Percentiles rank a stretch among this genome's conserved stretches.
These are phyloP conservation scores for Cryptosporidium baileyi DNA, from an alignment of 169 alveolate species.

Conservation along the genomic window DNA sequence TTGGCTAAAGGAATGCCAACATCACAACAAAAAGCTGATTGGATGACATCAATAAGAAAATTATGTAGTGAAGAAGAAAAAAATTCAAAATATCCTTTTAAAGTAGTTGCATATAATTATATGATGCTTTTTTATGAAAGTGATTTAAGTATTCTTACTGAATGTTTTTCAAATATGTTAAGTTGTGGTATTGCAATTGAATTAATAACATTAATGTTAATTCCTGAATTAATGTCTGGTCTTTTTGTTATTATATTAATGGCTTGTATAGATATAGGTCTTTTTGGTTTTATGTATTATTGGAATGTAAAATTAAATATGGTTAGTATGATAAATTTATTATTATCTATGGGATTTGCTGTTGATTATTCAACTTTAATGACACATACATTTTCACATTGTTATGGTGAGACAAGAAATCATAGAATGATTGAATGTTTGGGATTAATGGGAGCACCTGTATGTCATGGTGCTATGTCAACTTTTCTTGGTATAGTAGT, in stretches of 20 bases:
- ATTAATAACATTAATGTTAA: slow-evolving; percentile 73
- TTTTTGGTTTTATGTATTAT: slow-evolving; percentile 79
- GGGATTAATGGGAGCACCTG: slow-evolving; percentile 80
- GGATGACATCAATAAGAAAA: slow-evolving; percentile 73
- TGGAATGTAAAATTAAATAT: slow-evolving; percentile 77
- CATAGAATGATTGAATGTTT: slow-evolving; percentile 76
- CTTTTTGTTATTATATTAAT: slow-evolving; percentile 75
- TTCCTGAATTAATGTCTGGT: slow-evolving; percentile 77
- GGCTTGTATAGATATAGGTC: slow-evolving; percentile 76
- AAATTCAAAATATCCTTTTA: slow-evolving; percentile 64
- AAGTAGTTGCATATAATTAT: slow-evolving; percentile 73
- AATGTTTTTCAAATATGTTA: slow-evolving; percentile 75
- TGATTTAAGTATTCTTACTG: slow-evolving; percentile 74
- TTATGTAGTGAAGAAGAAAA: slow-evolving; percentile 30
- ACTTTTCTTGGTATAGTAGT: slow-evolving; percentile 76
- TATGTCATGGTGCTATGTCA: slow-evolving; percentile 80
- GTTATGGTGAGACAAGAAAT: slow-evolving; percentile 73
- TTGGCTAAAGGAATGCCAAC: slow-evolving; percentile 75
- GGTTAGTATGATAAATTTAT: slow-evolving; percentile 77
- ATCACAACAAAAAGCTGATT: slow-evolving; percentile 76
- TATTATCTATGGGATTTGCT: slow-evolving; percentile 79
- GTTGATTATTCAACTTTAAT: slow-evolving; percentile 81
- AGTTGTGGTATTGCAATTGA: slow-evolving; percentile 77
- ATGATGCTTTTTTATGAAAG: slow-evolving; percentile 79
- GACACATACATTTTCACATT: slow-evolving; percentile 79